phyloP scores from a whole-genome alignment of 2,329 filamentous ascomycete genomes.

The Fusarium citri region DNA sequence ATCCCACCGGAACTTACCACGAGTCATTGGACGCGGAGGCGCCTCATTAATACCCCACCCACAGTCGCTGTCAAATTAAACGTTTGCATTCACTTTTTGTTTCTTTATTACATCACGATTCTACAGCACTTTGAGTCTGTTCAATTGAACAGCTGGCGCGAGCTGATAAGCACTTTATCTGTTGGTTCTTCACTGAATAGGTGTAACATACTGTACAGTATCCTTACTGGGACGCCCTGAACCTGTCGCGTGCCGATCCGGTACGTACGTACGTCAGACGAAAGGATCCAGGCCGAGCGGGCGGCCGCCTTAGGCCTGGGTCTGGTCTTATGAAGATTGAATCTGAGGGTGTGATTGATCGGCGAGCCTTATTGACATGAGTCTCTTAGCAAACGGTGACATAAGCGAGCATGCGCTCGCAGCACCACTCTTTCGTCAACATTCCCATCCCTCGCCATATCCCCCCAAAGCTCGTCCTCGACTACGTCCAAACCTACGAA shows the following conservation, averaged over 20 bases:
- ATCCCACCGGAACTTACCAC: background rate
- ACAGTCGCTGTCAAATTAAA: conserved; percentile 4
- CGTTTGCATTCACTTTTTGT: background rate
- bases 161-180: background rate
- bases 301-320: background rate
- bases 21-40: conserved; percentile 1
- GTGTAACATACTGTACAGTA: background rate
- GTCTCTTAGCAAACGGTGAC: background rate
- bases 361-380: background rate
- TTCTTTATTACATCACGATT: background rate
- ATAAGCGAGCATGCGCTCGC: conserved; percentile 47
- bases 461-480: conserved; percentile 51
- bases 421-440: conserved; percentile 51
- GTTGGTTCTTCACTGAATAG: background rate
- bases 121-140: background rate
- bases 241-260: background rate
- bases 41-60: background rate
- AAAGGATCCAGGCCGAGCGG: background rate
- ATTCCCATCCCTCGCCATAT: conserved; percentile 55
- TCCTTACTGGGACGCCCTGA: background rate
- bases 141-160: background rate
- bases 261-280: conserved; percentile 8
- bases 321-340: background rate
- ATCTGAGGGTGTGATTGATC: background rate
- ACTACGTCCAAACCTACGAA: conserved; percentile 54